These are phyloP conservation scores for Hypocreales sp. DNA, from an alignment of 2,329 filamentous ascomycete genomes.

Conservation along the genomic window DNA sequence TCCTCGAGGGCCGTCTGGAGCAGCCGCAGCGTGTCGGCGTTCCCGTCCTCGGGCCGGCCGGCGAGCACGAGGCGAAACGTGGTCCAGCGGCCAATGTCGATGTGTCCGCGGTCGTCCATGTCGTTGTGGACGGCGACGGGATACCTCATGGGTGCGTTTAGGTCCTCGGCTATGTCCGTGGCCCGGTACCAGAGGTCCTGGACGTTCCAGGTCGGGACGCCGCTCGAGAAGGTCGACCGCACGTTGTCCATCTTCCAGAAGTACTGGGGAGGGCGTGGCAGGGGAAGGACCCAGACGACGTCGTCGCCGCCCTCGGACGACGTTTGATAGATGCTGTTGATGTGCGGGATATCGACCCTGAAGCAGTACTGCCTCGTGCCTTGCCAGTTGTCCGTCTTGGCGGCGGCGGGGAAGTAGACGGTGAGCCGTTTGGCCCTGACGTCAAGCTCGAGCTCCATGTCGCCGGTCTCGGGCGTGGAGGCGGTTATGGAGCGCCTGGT, in stretches of 20 bases:
- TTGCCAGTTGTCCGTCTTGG: slow-evolving; percentile 4
- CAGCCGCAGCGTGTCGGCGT: slow-evolving; percentile 16
- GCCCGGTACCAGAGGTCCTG: slow-evolving; percentile 32
- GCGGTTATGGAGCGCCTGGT: slow-evolving; percentile 28
- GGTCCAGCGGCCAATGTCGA: slow-evolving; percentile 43
- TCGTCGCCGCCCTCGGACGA: slow-evolving; percentile 8
- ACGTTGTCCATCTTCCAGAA: slow-evolving; percentile 22
- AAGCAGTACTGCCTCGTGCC: slow-evolving; percentile 20
- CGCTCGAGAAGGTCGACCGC: slow-evolving; percentile 15
- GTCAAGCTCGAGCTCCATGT: slow-evolving; percentile 15
- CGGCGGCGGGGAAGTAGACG: slow-evolving; percentile 14
- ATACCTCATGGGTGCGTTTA: slow-evolving; percentile 13
- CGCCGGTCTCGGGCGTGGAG: background rate
- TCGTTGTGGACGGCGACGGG: slow-evolving; percentile 23
- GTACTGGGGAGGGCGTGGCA: slow-evolving; percentile 32
- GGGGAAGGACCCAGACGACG: slow-evolving; percentile 27
- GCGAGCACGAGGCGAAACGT: slow-evolving; percentile 32
- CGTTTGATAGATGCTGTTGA: slow-evolving; percentile 26
- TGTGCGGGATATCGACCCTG: slow-evolving; percentile 26
- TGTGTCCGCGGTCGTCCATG: slow-evolving; percentile 16
- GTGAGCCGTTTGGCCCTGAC: slow-evolving; percentile 12
- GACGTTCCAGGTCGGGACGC: slow-evolving; percentile 20
- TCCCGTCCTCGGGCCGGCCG: slow-evolving; percentile 7
- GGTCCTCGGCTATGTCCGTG: slow-evolving; percentile 25
- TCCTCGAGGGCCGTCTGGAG: slow-evolving; percentile 46